These are phyloP conservation scores for Pseudonitzschia delicatissima DNA, from an alignment of 108 stramenopile species.

Conservation along the genomic window DNA sequence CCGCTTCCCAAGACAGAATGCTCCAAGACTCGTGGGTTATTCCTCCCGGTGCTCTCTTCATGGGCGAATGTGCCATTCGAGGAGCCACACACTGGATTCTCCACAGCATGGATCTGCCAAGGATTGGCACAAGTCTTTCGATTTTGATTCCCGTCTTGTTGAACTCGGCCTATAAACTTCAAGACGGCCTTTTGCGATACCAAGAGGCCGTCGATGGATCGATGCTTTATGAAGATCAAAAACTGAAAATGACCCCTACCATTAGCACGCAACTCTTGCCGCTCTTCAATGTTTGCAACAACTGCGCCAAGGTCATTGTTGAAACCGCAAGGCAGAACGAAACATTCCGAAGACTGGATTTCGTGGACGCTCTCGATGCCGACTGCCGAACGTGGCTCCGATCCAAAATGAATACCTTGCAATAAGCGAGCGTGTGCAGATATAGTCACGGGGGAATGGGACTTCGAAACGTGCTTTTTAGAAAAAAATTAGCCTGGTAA, in stretches of 20 bases:
- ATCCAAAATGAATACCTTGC: neutral
- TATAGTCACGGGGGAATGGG: neutral
- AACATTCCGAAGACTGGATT: neutral
- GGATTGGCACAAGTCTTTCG: conserved; percentile 23
- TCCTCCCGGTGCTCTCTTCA: conserved; percentile 35
- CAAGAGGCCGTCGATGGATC: neutral
- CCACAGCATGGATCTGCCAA: neutral
- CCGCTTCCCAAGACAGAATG: neutral
- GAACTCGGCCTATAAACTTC: conserved; percentile 21
- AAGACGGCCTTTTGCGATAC: conserved; percentile 24
- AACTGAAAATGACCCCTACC: neutral
- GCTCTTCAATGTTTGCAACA: conserved; percentile 1
- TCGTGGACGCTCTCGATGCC: neutral
- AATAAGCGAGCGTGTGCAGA: neutral
- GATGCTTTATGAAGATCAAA: neutral
- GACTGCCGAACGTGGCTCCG: neutral
- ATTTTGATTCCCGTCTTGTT: conserved; percentile 37
- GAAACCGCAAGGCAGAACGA: conserved; percentile 9
- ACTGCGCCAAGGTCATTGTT: conserved; percentile 1
- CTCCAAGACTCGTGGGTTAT: conserved; percentile 31
- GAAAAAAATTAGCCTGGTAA: no score
- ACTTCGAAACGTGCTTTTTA: no score
- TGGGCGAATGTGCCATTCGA: conserved; percentile 30
- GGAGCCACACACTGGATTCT: conserved; percentile 30
- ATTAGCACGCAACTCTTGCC: conserved; percentile 21